These are phyloP conservation scores for Plasmopara halstedii DNA, from an alignment of 352 stramenopile species.

Conservation along the genomic window DNA sequence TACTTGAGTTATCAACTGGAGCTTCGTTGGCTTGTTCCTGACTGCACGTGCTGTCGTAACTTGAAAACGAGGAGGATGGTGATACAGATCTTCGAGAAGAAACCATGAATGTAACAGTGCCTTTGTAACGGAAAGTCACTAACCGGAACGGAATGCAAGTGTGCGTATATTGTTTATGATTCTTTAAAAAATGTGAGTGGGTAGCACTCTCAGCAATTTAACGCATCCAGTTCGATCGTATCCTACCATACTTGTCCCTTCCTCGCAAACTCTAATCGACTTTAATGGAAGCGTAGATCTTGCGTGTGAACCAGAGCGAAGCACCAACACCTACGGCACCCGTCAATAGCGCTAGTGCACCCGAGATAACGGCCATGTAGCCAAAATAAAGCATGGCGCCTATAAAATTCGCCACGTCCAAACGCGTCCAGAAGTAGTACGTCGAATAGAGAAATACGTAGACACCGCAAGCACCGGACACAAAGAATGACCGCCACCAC, in stretches of 20 bases:
- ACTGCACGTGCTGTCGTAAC: not conserved
- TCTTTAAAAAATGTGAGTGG: no score
- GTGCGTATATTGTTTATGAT: not conserved
- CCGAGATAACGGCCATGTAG: conserved; percentile 98
- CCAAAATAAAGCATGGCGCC: conserved; percentile 94
- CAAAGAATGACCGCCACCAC: conserved; percentile 99
- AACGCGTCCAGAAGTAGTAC: conserved; percentile 95
- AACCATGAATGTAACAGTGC: conserved; percentile 6
- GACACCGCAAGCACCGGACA: conserved; percentile 91
- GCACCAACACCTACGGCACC: conserved; percentile 94
- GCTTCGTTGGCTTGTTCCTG: not conserved
- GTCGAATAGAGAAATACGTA: conserved; percentile 99
- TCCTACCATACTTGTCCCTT: not conserved
- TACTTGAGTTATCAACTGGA: not conserved
- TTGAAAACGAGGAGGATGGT: conserved; percentile 5
- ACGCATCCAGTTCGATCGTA: not conserved
- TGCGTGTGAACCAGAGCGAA: conserved; percentile 98
- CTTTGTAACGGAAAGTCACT: not conserved
- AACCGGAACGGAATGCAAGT: not conserved
- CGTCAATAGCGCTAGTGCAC: conserved; percentile 94
- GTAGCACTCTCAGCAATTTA: no score
- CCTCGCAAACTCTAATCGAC: conserved; percentile 31
- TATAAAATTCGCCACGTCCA: conserved; percentile 93
- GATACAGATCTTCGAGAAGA: conserved; percentile 7
- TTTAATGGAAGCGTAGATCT: conserved; percentile 91